Conservation (phyloP, 257 asterid genomes). For the Penstemon eatonii region DNA sequence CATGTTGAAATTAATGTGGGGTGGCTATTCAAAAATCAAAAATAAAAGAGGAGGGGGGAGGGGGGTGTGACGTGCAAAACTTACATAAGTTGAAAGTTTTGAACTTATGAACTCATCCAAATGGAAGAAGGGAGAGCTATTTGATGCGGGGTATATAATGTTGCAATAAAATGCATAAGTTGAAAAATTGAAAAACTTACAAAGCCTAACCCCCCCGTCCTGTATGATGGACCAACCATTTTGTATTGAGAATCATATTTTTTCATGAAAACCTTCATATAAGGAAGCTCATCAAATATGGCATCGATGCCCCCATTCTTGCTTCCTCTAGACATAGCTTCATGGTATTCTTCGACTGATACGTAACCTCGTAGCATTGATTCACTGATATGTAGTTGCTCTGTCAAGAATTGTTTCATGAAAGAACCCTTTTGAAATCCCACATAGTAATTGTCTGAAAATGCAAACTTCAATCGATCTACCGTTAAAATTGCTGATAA, state of each 20-base stretch:
- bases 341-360: constrained; percentile 35
- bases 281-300: constrained; percentile 52
- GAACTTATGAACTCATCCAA: too few species aligned
- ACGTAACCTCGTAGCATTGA: constrained; percentile 32
- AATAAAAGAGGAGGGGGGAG: too few species aligned
- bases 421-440: constrained; percentile 50
- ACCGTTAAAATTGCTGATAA: constrained; percentile 54
- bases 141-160: too few species aligned
- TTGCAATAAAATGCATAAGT: background rate
- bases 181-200: constrained; percentile 31
- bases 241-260: constrained; percentile 40
- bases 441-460: constrained; percentile 27
- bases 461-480: constrained; percentile 42
- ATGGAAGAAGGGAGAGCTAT: too few species aligned
- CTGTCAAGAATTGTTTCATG: constrained; percentile 29
- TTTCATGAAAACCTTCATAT: constrained; percentile 39
- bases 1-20: too few species aligned
- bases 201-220: constrained; percentile 51
- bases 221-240: constrained; percentile 47
- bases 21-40: too few species aligned
- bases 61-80: too few species aligned
- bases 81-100: too few species aligned
- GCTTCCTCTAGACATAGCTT: constrained; percentile 45
- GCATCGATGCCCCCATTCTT: constrained; percentile 49
- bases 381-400: constrained; percentile 20